phyloP scores from a whole-genome alignment of 345 rosid genomes.

The Citrus mangshanensis region DNA sequence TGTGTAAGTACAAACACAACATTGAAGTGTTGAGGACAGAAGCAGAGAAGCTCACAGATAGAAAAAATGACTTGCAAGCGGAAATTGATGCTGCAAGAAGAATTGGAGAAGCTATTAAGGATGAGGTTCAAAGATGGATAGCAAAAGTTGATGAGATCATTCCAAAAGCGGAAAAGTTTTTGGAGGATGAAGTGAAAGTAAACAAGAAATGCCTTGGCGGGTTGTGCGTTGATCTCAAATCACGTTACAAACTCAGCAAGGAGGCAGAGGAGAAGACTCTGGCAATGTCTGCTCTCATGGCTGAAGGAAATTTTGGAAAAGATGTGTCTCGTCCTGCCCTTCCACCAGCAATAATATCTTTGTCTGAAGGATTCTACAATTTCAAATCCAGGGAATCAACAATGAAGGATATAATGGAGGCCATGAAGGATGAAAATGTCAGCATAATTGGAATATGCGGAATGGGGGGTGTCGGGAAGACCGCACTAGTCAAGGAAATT shows the following conservation, averaged over 20 bases:
- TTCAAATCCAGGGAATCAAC: background rate
- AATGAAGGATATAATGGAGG: background rate
- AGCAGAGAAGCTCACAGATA: background rate
- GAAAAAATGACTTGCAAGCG: background rate
- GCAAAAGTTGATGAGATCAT: background rate
- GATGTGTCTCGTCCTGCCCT: background rate
- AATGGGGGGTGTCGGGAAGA: slow-evolving; percentile 6
- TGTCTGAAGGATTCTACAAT: background rate
- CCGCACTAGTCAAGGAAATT: slow-evolving; percentile 17
- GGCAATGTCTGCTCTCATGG: background rate
- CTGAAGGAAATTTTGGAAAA: background rate
- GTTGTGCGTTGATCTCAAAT: background rate
- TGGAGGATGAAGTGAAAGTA: background rate
- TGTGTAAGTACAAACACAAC: background rate
- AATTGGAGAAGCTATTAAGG: background rate
- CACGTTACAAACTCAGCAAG: background rate
- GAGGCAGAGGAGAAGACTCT: background rate
- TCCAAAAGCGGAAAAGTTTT: background rate
- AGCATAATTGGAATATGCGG: slow-evolving; percentile 17
- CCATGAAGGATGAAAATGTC: background rate
- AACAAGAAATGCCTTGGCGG: background rate
- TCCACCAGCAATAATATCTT: background rate
- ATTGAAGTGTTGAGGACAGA: background rate
- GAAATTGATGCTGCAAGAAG: background rate
- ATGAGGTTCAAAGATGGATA: background rate